These are phyloP conservation scores for Epichloe brachyelytri DNA, from an alignment of 2,329 filamentous ascomycete genomes.

Conservation along the genomic window DNA sequence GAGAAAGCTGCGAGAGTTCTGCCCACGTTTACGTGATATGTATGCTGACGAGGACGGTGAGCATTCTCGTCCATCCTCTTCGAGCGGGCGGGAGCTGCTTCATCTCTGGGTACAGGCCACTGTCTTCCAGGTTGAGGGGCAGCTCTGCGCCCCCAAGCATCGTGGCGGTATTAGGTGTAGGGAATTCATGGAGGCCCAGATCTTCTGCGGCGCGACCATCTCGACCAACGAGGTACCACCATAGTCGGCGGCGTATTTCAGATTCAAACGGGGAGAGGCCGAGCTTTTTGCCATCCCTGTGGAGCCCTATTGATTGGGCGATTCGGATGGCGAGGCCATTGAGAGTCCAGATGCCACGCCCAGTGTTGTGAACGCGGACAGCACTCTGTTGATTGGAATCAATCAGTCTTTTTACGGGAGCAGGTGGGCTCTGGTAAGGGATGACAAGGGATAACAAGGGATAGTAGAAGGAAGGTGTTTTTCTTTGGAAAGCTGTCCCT, in stretches of 20 bases:
- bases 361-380: constrained; percentile 19
- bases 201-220: constrained; percentile 42
- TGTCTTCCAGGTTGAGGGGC: constrained; percentile 44
- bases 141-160: constrained; percentile 29
- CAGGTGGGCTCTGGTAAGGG: too few relatives aligned
- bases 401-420: too few relatives aligned
- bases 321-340: constrained; percentile 32
- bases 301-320: constrained; percentile 39
- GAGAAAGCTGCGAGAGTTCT: constrained; percentile 12
- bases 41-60: constrained; percentile 39
- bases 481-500: too few relatives aligned
- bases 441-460: too few relatives aligned
- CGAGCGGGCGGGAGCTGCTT: constrained; percentile 20
- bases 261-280: constrained; percentile 38
- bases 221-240: constrained; percentile 38
- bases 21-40: constrained; percentile 27
- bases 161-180: neutral
- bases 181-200: constrained; percentile 28
- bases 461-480: too few relatives aligned
- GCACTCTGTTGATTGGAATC: neutral
- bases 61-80: constrained; percentile 43
- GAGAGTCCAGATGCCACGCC: constrained; percentile 25
- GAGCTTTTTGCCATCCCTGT: constrained; percentile 34
- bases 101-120: constrained; percentile 32
- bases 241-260: constrained; percentile 42